Evolutionary conservation across 345 rosid genomes (phyloP).

Genomic region (Citrus mangshanensis): DNA sequence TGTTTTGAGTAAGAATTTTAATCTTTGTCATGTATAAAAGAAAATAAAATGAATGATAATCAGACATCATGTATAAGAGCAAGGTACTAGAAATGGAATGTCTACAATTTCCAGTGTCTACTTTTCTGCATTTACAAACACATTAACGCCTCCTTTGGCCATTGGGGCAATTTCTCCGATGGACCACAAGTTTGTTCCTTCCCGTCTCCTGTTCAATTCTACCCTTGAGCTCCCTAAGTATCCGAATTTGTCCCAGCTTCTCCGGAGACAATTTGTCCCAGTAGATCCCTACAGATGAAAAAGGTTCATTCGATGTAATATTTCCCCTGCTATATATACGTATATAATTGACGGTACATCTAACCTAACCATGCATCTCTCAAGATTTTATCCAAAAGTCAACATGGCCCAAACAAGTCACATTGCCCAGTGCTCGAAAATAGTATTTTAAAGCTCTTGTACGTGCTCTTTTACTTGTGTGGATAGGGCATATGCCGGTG

Average conservation of each 20-base stretch:
- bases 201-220: constrained; percentile 63
- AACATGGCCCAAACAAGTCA: neutral
- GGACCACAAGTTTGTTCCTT: constrained; percentile 65
- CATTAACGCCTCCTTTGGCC: constrained; percentile 43
- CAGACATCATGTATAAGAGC: neutral
- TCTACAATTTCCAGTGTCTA: neutral
- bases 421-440: neutral
- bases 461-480: neutral
- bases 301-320: neutral
- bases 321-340: neutral
- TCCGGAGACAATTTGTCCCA: constrained; percentile 84
- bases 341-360: neutral
- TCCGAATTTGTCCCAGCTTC: constrained; percentile 69
- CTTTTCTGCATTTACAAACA: neutral
- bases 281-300: constrained; percentile 52
- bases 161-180: constrained; percentile 73
- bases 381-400: neutral
- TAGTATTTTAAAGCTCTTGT: neutral
- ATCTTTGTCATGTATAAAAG: neutral
- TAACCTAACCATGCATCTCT: neutral
- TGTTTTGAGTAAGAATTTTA: neutral
- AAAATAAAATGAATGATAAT: neutral
- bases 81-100: neutral
- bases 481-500: neutral
- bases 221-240: constrained; percentile 73